A percentile compares a stretch with the other conserved stretches of the same genome.
These are phyloP conservation scores for Salix exigua DNA, from an alignment of 345 rosid genomes.

Conservation along the genomic window DNA sequence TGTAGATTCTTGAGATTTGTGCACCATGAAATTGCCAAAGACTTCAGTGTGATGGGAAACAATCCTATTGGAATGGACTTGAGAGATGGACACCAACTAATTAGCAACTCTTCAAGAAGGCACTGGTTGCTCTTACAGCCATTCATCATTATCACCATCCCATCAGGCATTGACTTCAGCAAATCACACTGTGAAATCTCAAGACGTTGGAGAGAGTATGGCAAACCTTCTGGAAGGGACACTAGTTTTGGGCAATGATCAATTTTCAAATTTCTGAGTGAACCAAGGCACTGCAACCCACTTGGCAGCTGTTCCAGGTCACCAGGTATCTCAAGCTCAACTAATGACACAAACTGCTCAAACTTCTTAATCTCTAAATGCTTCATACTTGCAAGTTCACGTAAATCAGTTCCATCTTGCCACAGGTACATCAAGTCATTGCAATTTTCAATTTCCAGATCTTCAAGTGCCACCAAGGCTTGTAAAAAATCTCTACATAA, in stretches of 20 bases:
- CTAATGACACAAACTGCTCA: neutral
- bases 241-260: constrained; percentile 3
- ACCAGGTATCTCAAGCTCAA: neutral
- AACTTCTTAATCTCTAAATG: neutral
- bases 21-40: neutral
- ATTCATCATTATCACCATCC: neutral
- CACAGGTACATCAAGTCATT: constrained; percentile 11
- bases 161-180: neutral
- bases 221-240: constrained; percentile 14
- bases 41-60: neutral
- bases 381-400: neutral
- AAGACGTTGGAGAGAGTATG: neutral
- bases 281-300: constrained; percentile 1
- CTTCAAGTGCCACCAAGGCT: constrained; percentile 5
- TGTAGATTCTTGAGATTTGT: neutral
- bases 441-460: constrained; percentile 7
- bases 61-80: neutral
- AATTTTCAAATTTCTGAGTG: constrained; percentile 12
- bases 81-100: neutral
- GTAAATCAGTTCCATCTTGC: neutral
- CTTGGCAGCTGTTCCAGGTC: neutral
- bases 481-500: neutral
- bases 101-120: neutral
- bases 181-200: constrained; percentile 10
- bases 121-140: neutral